These are phyloP conservation scores for Skeletonema tropicum DNA, from an alignment of 108 stramenopile genomes.

Conservation along the genomic window DNA sequence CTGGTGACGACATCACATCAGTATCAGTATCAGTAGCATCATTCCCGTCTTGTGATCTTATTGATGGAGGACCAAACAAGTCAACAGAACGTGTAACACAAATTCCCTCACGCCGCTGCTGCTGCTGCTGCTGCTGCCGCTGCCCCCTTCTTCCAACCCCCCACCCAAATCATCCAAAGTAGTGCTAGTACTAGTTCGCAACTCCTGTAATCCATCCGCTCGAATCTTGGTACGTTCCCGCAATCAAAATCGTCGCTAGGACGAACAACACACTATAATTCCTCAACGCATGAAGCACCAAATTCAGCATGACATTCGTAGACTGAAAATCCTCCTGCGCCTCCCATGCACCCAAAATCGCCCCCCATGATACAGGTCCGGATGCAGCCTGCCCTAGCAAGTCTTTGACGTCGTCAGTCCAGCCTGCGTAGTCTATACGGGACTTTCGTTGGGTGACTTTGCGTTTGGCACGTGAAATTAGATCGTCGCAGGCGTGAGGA, in stretches of 20 bases:
- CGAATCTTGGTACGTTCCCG: constrained; percentile 53
- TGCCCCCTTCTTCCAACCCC: not conserved
- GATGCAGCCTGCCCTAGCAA: constrained; percentile 67
- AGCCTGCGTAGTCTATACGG: constrained; percentile 71
- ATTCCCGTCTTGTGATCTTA: not conserved
- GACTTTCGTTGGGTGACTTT: constrained; percentile 65
- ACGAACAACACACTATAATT: constrained; percentile 63
- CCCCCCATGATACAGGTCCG: constrained; percentile 78
- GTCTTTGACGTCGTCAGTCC: constrained; percentile 77
- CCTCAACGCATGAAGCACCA: constrained; percentile 64
- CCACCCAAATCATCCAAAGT: constrained; percentile 64
- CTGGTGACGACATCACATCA: constrained; percentile 28
- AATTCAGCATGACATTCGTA: constrained; percentile 11
- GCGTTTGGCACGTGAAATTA: constrained; percentile 52
- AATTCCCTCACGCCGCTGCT: constrained; percentile 54
- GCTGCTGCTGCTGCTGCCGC: not conserved
- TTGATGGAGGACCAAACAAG: constrained; percentile 45
- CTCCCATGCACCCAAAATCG: constrained; percentile 62
- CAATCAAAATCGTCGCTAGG: constrained; percentile 49
- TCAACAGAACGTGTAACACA: constrained; percentile 54
- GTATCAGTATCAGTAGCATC: not conserved
- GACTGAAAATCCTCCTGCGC: constrained; percentile 4
- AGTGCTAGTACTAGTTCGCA: constrained; percentile 75
- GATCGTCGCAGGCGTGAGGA: constrained; percentile 50
- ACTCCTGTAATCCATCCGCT: constrained; percentile 56